phyloP scores from a whole-genome alignment of 1,139 yeast genomes.

The Yamadazyma dendronema region DNA sequence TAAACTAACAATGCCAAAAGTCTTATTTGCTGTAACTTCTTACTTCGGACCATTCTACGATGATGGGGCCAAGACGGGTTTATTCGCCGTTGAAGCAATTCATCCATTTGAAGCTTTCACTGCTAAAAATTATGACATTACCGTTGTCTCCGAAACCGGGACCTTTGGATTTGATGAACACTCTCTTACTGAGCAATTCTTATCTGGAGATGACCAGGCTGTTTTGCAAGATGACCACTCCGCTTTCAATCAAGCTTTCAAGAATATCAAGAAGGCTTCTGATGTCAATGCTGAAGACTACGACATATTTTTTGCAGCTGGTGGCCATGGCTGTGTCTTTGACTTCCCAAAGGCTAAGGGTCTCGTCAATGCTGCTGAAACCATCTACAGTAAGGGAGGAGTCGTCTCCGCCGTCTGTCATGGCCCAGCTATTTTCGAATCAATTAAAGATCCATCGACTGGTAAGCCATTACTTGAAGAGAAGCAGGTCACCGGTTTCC shows the following conservation, averaged over 20 bases:
- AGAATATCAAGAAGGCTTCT: slow-evolving; percentile 38
- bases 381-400: slow-evolving; percentile 50
- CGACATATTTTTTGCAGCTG: slow-evolving; percentile 57
- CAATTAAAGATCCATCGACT: slow-evolving; percentile 37
- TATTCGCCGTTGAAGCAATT: slow-evolving; percentile 53
- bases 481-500: slow-evolving; percentile 58
- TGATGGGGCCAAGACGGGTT: slow-evolving; percentile 57
- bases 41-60: slow-evolving; percentile 50
- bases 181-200: slow-evolving; percentile 39
- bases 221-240: slow-evolving; percentile 36
- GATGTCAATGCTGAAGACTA: slow-evolving; percentile 49
- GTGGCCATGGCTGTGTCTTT: slow-evolving; percentile 62
- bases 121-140: slow-evolving; percentile 49
- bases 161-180: slow-evolving; percentile 53
- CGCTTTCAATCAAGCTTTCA: slow-evolving; percentile 34
- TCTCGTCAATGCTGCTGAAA: slow-evolving; percentile 45
- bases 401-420: slow-evolving; percentile 66
- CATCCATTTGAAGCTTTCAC: slow-evolving; percentile 54
- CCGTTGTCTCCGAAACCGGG: slow-evolving; percentile 59
- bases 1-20: slow-evolving; percentile 31
- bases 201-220: slow-evolving; percentile 44
- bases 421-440: slow-evolving; percentile 57
- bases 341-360: slow-evolving; percentile 54
- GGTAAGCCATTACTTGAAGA: slow-evolving; percentile 50
- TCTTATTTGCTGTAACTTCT: slow-evolving; percentile 50